These are phyloP conservation scores for Tetrahymena thermophila DNA, from an alignment of 73 alveolate species.

Conservation along the genomic window DNA sequence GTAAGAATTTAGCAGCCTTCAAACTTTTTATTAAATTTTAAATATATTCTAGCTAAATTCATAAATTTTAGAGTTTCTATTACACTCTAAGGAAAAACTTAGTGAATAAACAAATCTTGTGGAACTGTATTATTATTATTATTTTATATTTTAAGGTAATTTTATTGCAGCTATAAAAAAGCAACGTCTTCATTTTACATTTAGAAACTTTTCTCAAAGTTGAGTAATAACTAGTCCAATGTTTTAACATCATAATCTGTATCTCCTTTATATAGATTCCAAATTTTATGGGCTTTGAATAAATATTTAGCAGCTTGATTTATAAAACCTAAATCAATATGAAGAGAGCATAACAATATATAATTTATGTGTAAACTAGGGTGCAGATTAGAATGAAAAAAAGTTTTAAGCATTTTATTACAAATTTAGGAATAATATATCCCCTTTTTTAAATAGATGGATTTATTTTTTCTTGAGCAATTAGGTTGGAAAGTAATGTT, in stretches of 20 bases:
- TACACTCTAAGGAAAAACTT: not conserved
- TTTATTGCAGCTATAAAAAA: not conserved
- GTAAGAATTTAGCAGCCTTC: not conserved
- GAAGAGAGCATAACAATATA: not conserved
- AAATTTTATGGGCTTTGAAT: not conserved
- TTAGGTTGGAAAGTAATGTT: not conserved
- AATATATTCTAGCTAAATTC: not conserved
- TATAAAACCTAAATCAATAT: not conserved
- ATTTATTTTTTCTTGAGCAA: not conserved
- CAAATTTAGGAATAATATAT: not conserved
- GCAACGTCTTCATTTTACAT: not conserved
- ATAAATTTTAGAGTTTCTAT: not conserved
- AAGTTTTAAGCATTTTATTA: not conserved
- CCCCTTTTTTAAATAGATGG: not conserved
- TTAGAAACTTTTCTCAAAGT: not conserved
- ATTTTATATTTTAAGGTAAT: not conserved
- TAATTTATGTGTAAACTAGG: not conserved
- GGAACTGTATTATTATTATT: no score
- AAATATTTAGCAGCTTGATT: not conserved
- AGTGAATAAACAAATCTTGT: not conserved
- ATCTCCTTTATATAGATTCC: not conserved
- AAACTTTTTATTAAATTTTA: not conserved
- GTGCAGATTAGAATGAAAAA: not conserved
- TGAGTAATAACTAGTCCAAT: not conserved
- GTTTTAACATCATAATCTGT: not conserved